Conservation (phyloP, 2,329 filamentous ascomycete species). For the Ophiocordyceps camponoti-floridani region DNA sequence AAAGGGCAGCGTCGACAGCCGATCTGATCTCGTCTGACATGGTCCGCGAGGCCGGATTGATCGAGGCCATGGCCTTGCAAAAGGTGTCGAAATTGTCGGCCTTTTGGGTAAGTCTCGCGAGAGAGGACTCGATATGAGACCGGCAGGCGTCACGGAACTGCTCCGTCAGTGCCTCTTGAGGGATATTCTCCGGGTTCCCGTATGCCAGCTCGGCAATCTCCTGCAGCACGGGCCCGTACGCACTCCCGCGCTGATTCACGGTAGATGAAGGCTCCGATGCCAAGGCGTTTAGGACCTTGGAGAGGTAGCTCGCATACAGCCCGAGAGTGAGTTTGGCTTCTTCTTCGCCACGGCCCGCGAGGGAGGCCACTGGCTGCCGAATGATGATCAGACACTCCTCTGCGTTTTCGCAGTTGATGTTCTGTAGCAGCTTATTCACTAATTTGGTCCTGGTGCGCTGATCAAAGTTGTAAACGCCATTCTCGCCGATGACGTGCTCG, state of each 20-base stretch:
- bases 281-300: slow-evolving; percentile 27
- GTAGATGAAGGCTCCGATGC: slow-evolving; percentile 4
- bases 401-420: slow-evolving; percentile 37
- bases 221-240: slow-evolving; percentile 24
- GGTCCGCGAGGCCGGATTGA: slow-evolving; percentile 30
- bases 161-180: slow-evolving; percentile 26
- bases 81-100: slow-evolving; percentile 33
- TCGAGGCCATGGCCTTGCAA: slow-evolving; percentile 33
- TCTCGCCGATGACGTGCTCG: slow-evolving; percentile 47
- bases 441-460: slow-evolving; percentile 74
- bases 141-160: slow-evolving; percentile 34
- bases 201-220: slow-evolving; percentile 39
- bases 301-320: slow-evolving; percentile 35
- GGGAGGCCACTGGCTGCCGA: slow-evolving; percentile 19
- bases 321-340: slow-evolving; percentile 20
- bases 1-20: slow-evolving; percentile 32
- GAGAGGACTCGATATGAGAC: slow-evolving; percentile 37
- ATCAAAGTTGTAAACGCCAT: slow-evolving; percentile 67
- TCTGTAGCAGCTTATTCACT: slow-evolving; percentile 53
- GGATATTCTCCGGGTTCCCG: slow-evolving; percentile 23
- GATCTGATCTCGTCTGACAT: slow-evolving; percentile 38
- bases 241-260: slow-evolving; percentile 7
- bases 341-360: slow-evolving; percentile 9
- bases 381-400: slow-evolving; percentile 31
- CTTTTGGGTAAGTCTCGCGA: slow-evolving; percentile 37